phyloP scores from a whole-genome alignment of 345 rosid genomes.

The Crucihimalaya himalaica region DNA sequence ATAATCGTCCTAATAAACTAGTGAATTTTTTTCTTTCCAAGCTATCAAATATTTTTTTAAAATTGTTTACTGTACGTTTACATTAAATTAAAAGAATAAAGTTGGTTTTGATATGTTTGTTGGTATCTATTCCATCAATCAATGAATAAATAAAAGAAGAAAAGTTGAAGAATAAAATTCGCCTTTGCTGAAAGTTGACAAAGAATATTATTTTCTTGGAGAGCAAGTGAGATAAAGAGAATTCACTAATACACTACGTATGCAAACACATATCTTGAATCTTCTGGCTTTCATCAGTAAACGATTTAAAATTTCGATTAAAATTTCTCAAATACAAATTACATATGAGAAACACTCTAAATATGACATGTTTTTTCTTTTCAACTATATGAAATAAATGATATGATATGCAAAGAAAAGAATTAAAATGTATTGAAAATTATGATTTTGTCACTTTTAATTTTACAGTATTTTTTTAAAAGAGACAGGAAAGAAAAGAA shows the following conservation, averaged over 20 bases:
- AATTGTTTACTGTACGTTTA: not conserved
- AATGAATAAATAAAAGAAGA: not conserved
- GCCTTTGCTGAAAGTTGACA: slow-evolving; percentile 29
- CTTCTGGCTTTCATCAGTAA: not conserved
- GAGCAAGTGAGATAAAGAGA: slow-evolving; percentile 25
- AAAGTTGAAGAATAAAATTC: slow-evolving; percentile 25
- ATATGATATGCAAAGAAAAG: not conserved
- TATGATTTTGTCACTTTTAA: not conserved
- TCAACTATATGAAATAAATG: not conserved
- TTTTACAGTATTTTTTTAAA: not conserved
- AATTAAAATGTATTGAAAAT: not conserved
- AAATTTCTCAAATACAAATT: not conserved
- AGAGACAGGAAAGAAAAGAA: not conserved
- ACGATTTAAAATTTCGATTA: not conserved
- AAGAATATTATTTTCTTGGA: slow-evolving; percentile 31
- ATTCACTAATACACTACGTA: slow-evolving; percentile 5
- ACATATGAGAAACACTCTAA: not conserved
- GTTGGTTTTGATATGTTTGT: slow-evolving; percentile 18
- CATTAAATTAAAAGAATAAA: not conserved
- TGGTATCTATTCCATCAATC: slow-evolving; percentile 27
- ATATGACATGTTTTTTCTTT: not conserved
- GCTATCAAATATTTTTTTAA: not conserved
- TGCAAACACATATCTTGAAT: not conserved
- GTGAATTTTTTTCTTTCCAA: not conserved
- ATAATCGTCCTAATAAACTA: too few relatives aligned